These are phyloP conservation scores for Blastobotrys elegans DNA, from an alignment of 1,139 yeast genomes.

Conservation along the genomic window DNA sequence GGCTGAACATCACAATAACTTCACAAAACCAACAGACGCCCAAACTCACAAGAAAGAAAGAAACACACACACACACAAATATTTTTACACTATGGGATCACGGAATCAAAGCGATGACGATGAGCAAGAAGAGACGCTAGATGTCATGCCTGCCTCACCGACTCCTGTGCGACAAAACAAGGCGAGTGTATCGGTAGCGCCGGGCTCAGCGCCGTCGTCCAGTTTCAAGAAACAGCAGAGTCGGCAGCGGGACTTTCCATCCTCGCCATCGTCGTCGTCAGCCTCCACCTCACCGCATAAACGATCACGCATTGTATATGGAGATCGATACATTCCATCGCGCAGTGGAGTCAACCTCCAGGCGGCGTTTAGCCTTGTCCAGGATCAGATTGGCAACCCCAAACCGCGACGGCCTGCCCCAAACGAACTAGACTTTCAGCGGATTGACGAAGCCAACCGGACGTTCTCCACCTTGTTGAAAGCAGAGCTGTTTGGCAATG, in stretches of 20 bases:
- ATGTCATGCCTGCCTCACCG: constrained; percentile 7
- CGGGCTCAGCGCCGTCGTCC: constrained; percentile 2
- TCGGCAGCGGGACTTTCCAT: constrained; percentile 6
- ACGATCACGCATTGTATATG: constrained; percentile 42
- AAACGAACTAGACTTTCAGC: constrained; percentile 60
- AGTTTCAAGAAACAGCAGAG: neutral
- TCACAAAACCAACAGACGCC: neutral
- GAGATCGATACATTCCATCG: constrained; percentile 84
- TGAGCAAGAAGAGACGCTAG: constrained; percentile 7
- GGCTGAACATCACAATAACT: too few relatives aligned
- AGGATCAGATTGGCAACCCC: constrained; percentile 39
- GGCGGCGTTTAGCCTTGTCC: constrained; percentile 72
- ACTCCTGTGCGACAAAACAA: constrained; percentile 7
- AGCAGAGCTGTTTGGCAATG: constrained; percentile 88
- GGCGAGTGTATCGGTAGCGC: neutral
- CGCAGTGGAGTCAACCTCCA: constrained; percentile 82
- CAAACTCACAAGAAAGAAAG: neutral
- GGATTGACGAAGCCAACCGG: constrained; percentile 78
- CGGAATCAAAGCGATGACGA: neutral
- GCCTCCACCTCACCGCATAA: too few relatives aligned
- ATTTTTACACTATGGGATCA: too few relatives aligned
- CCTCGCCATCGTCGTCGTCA: constrained; percentile 6
- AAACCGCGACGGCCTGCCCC: constrained; percentile 33
- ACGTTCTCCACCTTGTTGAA: constrained; percentile 82
- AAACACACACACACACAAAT: too few relatives aligned